Conservation (phyloP, 345 rosid genomes). For the Abelmoschus esculentus region DNA sequence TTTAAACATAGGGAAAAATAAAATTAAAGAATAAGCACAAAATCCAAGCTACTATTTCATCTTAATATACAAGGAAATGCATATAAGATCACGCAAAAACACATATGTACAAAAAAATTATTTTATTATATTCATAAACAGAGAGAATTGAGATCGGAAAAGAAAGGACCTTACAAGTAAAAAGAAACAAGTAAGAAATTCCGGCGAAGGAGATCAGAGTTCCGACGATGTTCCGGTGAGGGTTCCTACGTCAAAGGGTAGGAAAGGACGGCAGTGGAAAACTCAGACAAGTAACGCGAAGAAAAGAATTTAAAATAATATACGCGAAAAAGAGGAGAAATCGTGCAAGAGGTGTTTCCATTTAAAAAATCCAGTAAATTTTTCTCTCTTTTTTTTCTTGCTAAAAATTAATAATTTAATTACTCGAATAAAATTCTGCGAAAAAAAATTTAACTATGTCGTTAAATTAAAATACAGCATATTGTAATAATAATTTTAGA, state of each 20-base stretch:
- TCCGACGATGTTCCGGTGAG: not conserved
- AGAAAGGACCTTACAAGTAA: not conserved
- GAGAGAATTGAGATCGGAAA: slow-evolving; percentile 4
- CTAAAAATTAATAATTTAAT: no score
- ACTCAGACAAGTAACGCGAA: slow-evolving; percentile 2
- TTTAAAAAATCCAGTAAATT: no score
- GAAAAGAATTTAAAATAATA: not conserved
- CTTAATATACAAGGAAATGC: not conserved
- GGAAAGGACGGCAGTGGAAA: slow-evolving; percentile 2
- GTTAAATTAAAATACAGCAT: no score
- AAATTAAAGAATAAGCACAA: not conserved
- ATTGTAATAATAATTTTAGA: no score
- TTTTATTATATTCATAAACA: not conserved
- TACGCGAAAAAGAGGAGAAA: not conserved
- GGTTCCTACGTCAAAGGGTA: not conserved
- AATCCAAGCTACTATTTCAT: not conserved
- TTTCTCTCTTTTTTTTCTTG: no score
- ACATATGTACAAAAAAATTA: not conserved
- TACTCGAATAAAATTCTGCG: no score
- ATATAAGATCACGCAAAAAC: not conserved
- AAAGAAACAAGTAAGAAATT: not conserved
- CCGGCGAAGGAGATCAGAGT: not conserved
- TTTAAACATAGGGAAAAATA: not conserved
- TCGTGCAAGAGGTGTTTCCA: not conserved
- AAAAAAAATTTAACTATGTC: no score